Percentiles rank a stretch among this genome's conserved stretches.
phyloP scores from a whole-genome alignment of 306 rosid genomes.

The Ormosia emarginata region DNA sequence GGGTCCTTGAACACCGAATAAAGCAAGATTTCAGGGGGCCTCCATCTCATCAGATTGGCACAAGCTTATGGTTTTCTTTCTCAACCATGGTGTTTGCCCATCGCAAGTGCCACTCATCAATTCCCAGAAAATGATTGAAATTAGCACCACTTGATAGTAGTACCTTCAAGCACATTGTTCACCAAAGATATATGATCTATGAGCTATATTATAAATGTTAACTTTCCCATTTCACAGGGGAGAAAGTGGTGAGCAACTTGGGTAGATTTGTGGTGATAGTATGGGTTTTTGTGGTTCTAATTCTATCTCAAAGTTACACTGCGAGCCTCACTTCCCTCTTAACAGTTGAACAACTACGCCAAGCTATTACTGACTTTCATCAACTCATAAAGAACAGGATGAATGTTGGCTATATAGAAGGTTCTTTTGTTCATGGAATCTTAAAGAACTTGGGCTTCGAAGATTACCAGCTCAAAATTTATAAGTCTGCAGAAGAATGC shows the following conservation, averaged over 20 bases:
- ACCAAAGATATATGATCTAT: neutral
- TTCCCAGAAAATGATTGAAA: neutral
- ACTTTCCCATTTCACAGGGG: slow-evolving; percentile 32
- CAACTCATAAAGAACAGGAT: slow-evolving; percentile 27
- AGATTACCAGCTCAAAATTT: slow-evolving; percentile 22
- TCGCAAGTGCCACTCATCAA: slow-evolving; percentile 27
- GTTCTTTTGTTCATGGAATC: slow-evolving; percentile 37
- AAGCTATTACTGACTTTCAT: slow-evolving; percentile 36
- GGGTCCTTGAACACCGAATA: slow-evolving; percentile 56
- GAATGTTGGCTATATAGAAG: slow-evolving; percentile 44
- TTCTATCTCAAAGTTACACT: slow-evolving; percentile 65
- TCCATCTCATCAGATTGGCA: slow-evolving; percentile 49
- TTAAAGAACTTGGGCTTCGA: slow-evolving; percentile 34
- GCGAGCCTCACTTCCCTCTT: slow-evolving; percentile 58
- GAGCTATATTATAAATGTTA: neutral
- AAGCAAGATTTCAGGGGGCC: slow-evolving; percentile 61
- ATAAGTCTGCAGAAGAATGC: slow-evolving; percentile 24
- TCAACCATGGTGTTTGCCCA: slow-evolving; percentile 60
- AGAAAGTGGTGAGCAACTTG: slow-evolving; percentile 48
- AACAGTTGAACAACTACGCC: slow-evolving; percentile 55
- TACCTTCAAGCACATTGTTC: neutral
- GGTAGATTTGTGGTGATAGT: slow-evolving; percentile 55
- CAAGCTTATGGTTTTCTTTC: slow-evolving; percentile 68
- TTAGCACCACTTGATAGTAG: neutral
- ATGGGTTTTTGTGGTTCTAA: slow-evolving; percentile 62